A percentile compares a stretch with the other conserved stretches of the same genome.
These are phyloP conservation scores for Bathelium albidoporum DNA, from an alignment of 495 filamentous ascomycete genomes.

Conservation along the genomic window DNA sequence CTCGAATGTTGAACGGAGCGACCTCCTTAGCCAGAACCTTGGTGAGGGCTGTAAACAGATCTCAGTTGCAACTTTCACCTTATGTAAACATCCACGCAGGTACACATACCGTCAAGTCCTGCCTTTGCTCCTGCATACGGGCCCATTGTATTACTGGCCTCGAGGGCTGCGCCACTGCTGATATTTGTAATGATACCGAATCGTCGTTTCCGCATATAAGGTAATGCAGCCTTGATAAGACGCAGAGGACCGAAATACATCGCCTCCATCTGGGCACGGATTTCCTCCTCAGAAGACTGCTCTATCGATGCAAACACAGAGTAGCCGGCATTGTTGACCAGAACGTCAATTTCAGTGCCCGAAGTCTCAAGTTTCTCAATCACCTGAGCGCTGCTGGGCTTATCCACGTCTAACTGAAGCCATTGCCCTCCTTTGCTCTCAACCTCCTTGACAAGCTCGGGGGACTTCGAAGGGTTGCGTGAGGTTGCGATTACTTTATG, in stretches of 20 bases:
- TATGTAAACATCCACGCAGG: constrained; percentile 13
- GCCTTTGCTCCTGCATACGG: constrained; percentile 32
- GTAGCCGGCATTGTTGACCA: constrained; percentile 5
- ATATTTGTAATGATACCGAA: constrained; percentile 39
- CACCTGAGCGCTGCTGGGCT: not conserved
- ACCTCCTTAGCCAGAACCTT: constrained; percentile 26
- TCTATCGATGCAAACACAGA: not conserved
- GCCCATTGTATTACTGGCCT: constrained; percentile 13
- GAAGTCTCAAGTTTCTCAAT: not conserved
- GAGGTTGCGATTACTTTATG: not conserved
- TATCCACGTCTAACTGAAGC: not conserved
- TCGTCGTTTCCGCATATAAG: constrained; percentile 34
- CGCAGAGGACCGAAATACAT: constrained; percentile 41
- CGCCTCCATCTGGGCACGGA: constrained; percentile 28
- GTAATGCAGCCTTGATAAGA: constrained; percentile 35
- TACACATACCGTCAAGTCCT: constrained; percentile 33
- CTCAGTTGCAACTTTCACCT: not conserved
- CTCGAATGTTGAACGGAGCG: constrained; percentile 24
- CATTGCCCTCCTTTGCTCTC: not conserved
- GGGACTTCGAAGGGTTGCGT: constrained; percentile 33
- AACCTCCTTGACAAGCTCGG: constrained; percentile 12
- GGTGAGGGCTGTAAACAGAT: constrained; percentile 15
- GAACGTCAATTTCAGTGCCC: not conserved
- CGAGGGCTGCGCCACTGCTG: constrained; percentile 21
- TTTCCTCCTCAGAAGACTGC: not conserved